phyloP scores from a whole-genome alignment of 1,284 basidiomycete species.

The Trichosporon sp. region DNA sequence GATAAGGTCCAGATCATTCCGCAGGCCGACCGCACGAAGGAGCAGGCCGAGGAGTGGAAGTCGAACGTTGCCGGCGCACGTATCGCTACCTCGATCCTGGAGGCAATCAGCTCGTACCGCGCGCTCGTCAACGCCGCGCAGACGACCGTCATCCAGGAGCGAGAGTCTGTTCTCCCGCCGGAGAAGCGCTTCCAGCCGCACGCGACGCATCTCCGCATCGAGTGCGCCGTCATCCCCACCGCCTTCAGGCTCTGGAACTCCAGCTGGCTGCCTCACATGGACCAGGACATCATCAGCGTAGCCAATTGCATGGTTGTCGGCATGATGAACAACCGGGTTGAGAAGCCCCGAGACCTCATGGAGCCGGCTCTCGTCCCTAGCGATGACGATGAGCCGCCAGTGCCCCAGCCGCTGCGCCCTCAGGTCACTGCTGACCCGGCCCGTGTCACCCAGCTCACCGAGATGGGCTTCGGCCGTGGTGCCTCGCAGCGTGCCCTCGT shows the following conservation, averaged over 20 bases:
- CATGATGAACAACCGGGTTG: constrained; percentile 73
- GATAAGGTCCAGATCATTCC: constrained; percentile 47
- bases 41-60: constrained; percentile 56
- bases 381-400: constrained; percentile 1
- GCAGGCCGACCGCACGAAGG: constrained; percentile 56
- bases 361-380: constrained; percentile 14
- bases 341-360: constrained; percentile 51
- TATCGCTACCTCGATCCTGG: constrained; percentile 64
- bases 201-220: constrained; percentile 69
- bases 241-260: constrained; percentile 72
- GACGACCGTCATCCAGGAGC: constrained; percentile 51
- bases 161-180: constrained; percentile 14
- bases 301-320: constrained; percentile 74
- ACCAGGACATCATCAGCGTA: constrained; percentile 64
- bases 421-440: constrained; percentile 60
- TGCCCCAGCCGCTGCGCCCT: constrained; percentile 4
- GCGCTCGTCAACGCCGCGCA: constrained; percentile 80
- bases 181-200: constrained; percentile 76
- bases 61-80: constrained; percentile 9
- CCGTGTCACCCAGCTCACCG: constrained; percentile 73
- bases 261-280: constrained; percentile 70
- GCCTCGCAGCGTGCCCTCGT: constrained; percentile 77
- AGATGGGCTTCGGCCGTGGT: constrained; percentile 92
- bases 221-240: constrained; percentile 64
- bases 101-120: constrained; percentile 70